Base-by-base conservation (phyloP, 1,284 basidiomycete genomes). In the Leccinum subatratum region DNA sequence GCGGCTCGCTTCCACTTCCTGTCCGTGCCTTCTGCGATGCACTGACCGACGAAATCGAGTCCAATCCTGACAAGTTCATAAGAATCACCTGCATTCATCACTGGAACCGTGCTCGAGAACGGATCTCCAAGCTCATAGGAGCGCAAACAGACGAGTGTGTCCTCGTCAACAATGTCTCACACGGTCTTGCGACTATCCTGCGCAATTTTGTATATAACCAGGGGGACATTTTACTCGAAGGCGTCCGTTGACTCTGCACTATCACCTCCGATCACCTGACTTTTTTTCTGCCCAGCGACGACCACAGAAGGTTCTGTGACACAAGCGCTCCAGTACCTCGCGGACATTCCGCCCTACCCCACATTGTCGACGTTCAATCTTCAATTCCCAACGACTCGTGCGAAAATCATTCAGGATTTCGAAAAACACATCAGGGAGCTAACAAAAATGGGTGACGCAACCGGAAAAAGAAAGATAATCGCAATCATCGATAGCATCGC, bases 401-500 rank as follows among this genome's bases (percentile, higher is more conserved):
- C 79, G 0, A 81, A 82, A 2, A 88, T 95, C 62, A 63, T 94
- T 20, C 73, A 80, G 0, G 70, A 73, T 6, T 93, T 92, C 71
- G 79, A 82, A 20, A 78, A 77, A 42, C 79, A 84, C 66, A 66
- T 83, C 63, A 68, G 70, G 75, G 69, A 74, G 71, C 61, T 67
- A 58, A 72, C 57, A 0, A 51, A 67, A 28, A 39, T 6, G 0
- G 11, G 9, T 3, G 66, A 71, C 11, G 5, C 28, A 2, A 79
- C 78, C 42, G 80, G 77, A 65, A 71, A 73, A 68, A 71, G 75
- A 56, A 88, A 86, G 75, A 81, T 89, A 12, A 82, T 95, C 22
- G 88, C 89, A 0, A 75, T 96, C 8, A 85, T 96, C 20, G 95
- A 96, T 75, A 79, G 83, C 20, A 90, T 96, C 68, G 79, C 82